A percentile compares a stretch with the other conserved stretches of the same genome.
These are phyloP conservation scores for Heterococcus sp. DNA, from an alignment of 108 stramenopile species.

Conservation along the genomic window DNA sequence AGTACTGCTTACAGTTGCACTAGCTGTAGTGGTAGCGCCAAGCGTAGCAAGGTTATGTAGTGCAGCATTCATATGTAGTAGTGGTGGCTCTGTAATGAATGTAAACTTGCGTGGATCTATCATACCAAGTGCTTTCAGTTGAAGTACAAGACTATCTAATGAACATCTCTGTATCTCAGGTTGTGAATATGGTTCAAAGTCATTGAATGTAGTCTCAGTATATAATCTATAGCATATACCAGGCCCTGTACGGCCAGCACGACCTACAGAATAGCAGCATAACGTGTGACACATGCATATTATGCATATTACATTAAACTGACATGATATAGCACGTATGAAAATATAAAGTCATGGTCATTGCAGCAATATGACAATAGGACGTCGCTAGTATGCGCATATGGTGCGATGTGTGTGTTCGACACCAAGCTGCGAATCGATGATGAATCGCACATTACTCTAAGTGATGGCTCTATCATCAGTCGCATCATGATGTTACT, in stretches of 20 bases:
- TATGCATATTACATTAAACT: too few species aligned
- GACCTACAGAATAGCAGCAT: conserved; percentile 10
- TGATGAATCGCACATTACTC: too few species aligned
- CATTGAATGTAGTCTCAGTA: conserved; percentile 10
- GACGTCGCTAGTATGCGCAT: conserved; percentile 91
- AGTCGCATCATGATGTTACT: too few species aligned
- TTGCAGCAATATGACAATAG: conserved; percentile 87
- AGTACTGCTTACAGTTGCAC: not conserved
- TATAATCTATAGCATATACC: conserved; percentile 39
- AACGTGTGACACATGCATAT: too few species aligned
- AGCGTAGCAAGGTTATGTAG: conserved; percentile 18
- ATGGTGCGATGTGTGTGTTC: too few species aligned
- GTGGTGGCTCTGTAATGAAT: conserved; percentile 98
- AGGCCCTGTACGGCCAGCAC: conserved; percentile 42
- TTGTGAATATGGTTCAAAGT: conserved; percentile 28
- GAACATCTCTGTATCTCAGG: conserved; percentile 79
- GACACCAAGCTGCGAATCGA: too few species aligned
- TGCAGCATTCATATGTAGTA: conserved; percentile 13
- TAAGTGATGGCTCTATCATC: too few species aligned
- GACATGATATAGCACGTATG: conserved; percentile 90
- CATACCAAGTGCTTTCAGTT: conserved; percentile 90
- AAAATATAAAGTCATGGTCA: conserved; percentile 91
- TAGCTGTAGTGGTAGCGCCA: conserved; percentile 1
- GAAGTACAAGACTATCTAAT: conserved; percentile 76
- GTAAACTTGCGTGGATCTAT: conserved; percentile 93